A percentile compares a stretch with the other conserved stretches of the same genome.
Evolutionary conservation across 345 rosid species (phyloP).

Genomic region (Diplotaxis tenuifolia): DNA sequence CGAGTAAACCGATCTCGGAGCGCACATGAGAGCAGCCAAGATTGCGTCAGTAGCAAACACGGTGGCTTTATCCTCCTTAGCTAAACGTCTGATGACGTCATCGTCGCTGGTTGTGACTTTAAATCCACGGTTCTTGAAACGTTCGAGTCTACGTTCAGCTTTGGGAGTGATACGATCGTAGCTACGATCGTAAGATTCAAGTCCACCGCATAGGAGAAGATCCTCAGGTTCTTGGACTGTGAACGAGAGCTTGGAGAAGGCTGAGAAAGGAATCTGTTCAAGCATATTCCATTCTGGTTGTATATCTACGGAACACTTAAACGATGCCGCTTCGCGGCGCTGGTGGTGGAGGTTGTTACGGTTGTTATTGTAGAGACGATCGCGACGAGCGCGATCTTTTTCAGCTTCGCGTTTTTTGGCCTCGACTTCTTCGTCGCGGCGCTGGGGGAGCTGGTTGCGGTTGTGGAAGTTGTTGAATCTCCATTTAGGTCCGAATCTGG

Average conservation of each 20-base stretch:
- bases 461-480: slow-evolving; percentile 66
- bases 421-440: slow-evolving; percentile 95
- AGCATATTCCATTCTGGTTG: slow-evolving; percentile 99
- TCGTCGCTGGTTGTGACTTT: slow-evolving; percentile 96
- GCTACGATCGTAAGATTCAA: slow-evolving; percentile 65
- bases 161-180: slow-evolving; percentile 87
- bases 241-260: slow-evolving; percentile 79
- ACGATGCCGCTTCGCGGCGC: slow-evolving; percentile 85
- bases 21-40: slow-evolving; percentile 81
- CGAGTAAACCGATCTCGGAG: slow-evolving; percentile 90
- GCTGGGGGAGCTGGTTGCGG: slow-evolving; percentile 82
- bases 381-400: slow-evolving; percentile 92
- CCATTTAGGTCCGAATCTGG: slow-evolving; percentile 88
- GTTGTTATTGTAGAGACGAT: slow-evolving; percentile 66
- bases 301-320: slow-evolving; percentile 87
- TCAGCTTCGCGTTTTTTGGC: slow-evolving; percentile 84
- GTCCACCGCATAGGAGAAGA: slow-evolving; percentile 69
- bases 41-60: slow-evolving; percentile 90
- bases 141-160: slow-evolving; percentile 75
- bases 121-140: slow-evolving; percentile 87
- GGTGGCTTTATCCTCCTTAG: slow-evolving; percentile 91
- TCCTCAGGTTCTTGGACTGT: slow-evolving; percentile 83
- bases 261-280: slow-evolving; percentile 90
- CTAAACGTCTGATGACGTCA: slow-evolving; percentile 80
- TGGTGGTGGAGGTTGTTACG: slow-evolving; percentile 62